Evolutionary conservation across 768 basidiomycete species (phyloP), one percentile per base, ranked within the genome.

Genomic region (Psilocybe cyanescens): DNA sequence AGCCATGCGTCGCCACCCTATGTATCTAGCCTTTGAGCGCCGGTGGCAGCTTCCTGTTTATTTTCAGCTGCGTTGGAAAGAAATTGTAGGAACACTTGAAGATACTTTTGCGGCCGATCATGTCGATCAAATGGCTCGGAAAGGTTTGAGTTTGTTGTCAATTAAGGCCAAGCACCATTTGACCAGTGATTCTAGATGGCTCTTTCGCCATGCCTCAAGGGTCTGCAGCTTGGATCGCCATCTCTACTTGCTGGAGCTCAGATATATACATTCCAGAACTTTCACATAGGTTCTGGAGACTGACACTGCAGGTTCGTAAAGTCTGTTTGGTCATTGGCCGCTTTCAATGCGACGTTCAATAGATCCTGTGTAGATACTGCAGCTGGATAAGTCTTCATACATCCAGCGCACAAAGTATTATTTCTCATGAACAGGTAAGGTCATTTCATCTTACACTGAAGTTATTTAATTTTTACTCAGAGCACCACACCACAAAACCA

Each of bases 41-140:
- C 84, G 95, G 37, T 99, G 97, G 96, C 97, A 99, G 71, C 83
- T 99, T 2, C 92, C 94, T 1, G 91, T 99, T 8, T 99, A 99
- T 72, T 99, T 97, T 73, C 97, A 99, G 70, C 79, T 99, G 62
- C 85, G 97, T 47, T 97, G 96, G 94, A 97, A 97, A 75, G 97
- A 97, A 70, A 92, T 97, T 55, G 86, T 95, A 0, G 76, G 83
- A 0, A 81, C 79, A 53, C 76, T 97, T 14, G 97, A 99, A 75
- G 88, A 89, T 11, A 74, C 77, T 2, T 75, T 99, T 12, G 70
- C 74, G 16, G 68, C 70, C 17, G 73, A 77, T 24, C 74, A 74
- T 46, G 70, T 88, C 24, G 81, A 83, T 48, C 72, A 79, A 11
- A 71, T 68, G 7, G 67, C 73, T 17, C 70, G 74, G 28, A 77